These are phyloP conservation scores for Tolypocladium cylindrosporum DNA, from an alignment of 2,329 filamentous ascomycete genomes.

Conservation along the genomic window DNA sequence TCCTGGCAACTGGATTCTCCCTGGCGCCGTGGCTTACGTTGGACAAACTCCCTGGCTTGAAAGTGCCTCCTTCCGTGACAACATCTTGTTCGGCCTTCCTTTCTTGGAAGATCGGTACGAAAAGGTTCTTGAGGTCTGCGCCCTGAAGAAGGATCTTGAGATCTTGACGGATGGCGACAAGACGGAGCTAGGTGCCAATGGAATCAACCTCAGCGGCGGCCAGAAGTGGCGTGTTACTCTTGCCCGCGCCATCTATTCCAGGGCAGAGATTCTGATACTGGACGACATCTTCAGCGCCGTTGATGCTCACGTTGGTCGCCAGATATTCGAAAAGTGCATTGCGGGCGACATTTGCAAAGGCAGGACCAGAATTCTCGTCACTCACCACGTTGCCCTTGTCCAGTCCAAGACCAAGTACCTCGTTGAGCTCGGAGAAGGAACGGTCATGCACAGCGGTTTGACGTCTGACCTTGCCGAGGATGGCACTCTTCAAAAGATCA, in stretches of 20 bases:
- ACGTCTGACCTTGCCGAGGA: conserved; percentile 53
- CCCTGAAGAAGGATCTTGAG: conserved; percentile 63
- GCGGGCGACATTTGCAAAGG: conserved; percentile 59
- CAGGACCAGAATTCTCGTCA: conserved; percentile 69
- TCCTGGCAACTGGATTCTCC: conserved; percentile 56
- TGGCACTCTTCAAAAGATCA: conserved; percentile 46
- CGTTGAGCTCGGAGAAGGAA: conserved; percentile 62
- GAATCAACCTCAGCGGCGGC: conserved; percentile 74
- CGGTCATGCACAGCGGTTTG: conserved; percentile 52
- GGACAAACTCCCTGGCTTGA: conserved; percentile 80
- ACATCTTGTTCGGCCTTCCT: conserved; percentile 69
- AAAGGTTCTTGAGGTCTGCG: conserved; percentile 62
- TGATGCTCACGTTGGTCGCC: conserved; percentile 70
- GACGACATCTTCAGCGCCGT: conserved; percentile 81
- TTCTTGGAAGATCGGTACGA: conserved; percentile 58
- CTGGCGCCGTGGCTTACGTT: conserved; percentile 62
- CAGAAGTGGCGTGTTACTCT: conserved; percentile 77
- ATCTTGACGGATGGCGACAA: conserved; percentile 68
- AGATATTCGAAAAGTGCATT: conserved; percentile 68
- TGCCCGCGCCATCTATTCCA: conserved; percentile 69
- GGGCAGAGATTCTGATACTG: conserved; percentile 64
- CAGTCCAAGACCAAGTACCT: conserved; percentile 63
- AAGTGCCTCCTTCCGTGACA: conserved; percentile 68
- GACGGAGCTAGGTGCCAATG: conserved; percentile 77
- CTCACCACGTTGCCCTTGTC: conserved; percentile 67